These are phyloP conservation scores for Chimonanthus salicifolius DNA, from an alignment of 164 flowering plant genomes.

Conservation along the genomic window DNA sequence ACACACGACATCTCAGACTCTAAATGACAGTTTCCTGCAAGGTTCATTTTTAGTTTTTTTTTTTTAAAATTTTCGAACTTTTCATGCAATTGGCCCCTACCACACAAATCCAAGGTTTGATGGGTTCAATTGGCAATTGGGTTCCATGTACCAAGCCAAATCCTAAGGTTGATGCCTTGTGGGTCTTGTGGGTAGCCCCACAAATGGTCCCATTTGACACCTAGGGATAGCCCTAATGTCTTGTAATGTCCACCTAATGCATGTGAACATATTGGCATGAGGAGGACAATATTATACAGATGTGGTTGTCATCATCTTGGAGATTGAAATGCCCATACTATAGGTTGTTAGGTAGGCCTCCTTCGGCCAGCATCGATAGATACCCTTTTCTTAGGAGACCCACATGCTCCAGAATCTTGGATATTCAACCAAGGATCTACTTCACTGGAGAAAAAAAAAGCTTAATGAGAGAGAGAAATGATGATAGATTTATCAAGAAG, in stretches of 20 bases:
- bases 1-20: neutral
- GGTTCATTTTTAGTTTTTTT: neutral
- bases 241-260: slow-evolving; percentile 4
- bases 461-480: neutral
- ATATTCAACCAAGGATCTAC: neutral
- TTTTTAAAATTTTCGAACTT: neutral
- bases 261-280: slow-evolving; percentile 1
- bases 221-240: slow-evolving; percentile 8
- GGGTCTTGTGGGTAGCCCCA: neutral
- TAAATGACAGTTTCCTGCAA: neutral
- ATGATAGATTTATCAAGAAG: neutral
- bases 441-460: neutral
- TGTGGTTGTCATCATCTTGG: slow-evolving; percentile 7
- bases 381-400: slow-evolving; percentile 1
- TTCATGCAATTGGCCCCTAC: neutral
- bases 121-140: slow-evolving; percentile 1
- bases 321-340: slow-evolving; percentile 9
- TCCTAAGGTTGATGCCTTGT: neutral
- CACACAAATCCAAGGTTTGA: neutral
- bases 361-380: neutral
- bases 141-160: slow-evolving; percentile 1
- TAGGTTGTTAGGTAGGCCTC: neutral
- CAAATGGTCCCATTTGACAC: neutral
- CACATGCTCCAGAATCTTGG: neutral
- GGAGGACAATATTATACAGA: neutral